Evolutionary conservation across 2,329 filamentous ascomycete species (phyloP).

Genomic region (Cucurbitaria berberidis): DNA sequence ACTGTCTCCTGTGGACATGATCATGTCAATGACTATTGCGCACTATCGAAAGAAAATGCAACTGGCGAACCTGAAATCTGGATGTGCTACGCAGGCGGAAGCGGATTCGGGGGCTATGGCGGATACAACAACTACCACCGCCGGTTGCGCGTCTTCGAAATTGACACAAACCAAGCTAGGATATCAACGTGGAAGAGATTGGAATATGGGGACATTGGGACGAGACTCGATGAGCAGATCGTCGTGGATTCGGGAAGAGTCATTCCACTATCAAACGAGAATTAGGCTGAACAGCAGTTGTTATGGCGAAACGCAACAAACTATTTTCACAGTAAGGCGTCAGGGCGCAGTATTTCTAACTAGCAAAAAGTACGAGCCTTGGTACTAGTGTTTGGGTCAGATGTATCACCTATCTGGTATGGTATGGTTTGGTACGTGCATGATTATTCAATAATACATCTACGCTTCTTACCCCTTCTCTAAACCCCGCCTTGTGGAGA

Average conservation of each 20-base stretch:
- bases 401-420: neutral
- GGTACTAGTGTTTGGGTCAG: neutral
- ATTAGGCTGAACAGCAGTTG: constrained; percentile 2
- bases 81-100: constrained; percentile 97
- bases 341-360: neutral
- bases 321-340: constrained; percentile 3
- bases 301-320: neutral
- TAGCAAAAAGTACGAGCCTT: neutral
- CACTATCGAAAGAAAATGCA: constrained; percentile 62
- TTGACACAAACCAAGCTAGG: constrained; percentile 88
- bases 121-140: constrained; percentile 87
- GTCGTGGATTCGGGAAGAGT: constrained; percentile 66
- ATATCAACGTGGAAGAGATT: constrained; percentile 93
- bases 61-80: constrained; percentile 67
- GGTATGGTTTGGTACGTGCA: too few relatives aligned
- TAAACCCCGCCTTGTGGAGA: neutral
- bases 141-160: constrained; percentile 85
- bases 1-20: constrained; percentile 94
- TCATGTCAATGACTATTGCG: constrained; percentile 96
- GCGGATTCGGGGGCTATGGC: constrained; percentile 93
- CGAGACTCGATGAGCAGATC: constrained; percentile 64
- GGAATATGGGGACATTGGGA: constrained; percentile 66
- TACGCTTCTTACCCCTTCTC: neutral
- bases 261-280: constrained; percentile 15
- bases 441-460: neutral